A percentile compares a stretch with the other conserved stretches of the same genome.
Conservation (phyloP, 2,329 filamentous ascomycete genomes). For the Neonectria punicea region DNA sequence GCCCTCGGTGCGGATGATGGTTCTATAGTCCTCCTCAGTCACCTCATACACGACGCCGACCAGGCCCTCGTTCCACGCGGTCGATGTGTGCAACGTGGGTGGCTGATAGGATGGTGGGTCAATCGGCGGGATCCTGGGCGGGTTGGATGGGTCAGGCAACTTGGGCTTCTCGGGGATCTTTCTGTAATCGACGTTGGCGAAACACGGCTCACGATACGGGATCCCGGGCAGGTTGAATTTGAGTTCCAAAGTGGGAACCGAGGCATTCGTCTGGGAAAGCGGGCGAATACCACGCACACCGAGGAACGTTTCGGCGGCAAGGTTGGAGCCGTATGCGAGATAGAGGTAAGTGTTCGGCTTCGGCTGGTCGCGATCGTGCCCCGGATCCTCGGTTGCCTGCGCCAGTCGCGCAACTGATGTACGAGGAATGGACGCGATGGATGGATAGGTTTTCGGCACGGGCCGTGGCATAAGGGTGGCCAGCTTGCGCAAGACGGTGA, state of each 20-base stretch:
- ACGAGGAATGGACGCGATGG: slow-evolving; percentile 46
- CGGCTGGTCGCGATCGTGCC: slow-evolving; percentile 36
- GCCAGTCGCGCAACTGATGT: slow-evolving; percentile 46
- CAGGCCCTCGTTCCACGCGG: slow-evolving; percentile 79
- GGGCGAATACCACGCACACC: slow-evolving; percentile 83
- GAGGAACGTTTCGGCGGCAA: slow-evolving; percentile 82
- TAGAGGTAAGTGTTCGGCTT: slow-evolving; percentile 72
- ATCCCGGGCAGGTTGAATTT: slow-evolving; percentile 88
- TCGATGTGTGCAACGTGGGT: slow-evolving; percentile 32
- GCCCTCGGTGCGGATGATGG: slow-evolving; percentile 91
- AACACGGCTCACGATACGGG: slow-evolving; percentile 90
- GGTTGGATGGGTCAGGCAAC: slow-evolving; percentile 47
- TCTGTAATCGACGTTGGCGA: slow-evolving; percentile 80
- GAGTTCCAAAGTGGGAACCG: slow-evolving; percentile 79
- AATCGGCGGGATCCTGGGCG: slow-evolving; percentile 44
- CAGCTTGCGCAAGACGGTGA: slow-evolving; percentile 41
- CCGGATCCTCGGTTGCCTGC: slow-evolving; percentile 41
- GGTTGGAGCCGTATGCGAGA: slow-evolving; percentile 92
- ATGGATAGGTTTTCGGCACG: slow-evolving; percentile 39
- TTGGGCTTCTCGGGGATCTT: slow-evolving; percentile 57
- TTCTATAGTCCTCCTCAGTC: slow-evolving; percentile 81
- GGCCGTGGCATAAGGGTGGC: slow-evolving; percentile 34
- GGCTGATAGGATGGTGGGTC: slow-evolving; percentile 39
- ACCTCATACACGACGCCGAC: slow-evolving; percentile 97
- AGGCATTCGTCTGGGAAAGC: slow-evolving; percentile 82